Evolutionary conservation across 352 stramenopile genomes (phyloP).

Genomic region (Phytophthora citrophthora): DNA sequence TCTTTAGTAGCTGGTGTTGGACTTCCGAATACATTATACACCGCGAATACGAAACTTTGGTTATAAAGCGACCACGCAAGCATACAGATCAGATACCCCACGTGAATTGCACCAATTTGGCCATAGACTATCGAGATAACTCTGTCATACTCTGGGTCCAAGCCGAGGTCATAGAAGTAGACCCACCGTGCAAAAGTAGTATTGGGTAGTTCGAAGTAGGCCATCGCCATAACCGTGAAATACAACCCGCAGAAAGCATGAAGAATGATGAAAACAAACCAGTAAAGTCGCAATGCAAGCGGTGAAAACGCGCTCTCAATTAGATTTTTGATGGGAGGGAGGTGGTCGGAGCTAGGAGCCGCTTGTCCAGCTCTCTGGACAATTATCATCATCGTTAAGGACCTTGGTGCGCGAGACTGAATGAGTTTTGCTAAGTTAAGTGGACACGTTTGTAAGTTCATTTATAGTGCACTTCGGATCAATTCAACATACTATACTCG

Average conservation of each 20-base stretch:
- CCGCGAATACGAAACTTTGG: constrained; percentile 4
- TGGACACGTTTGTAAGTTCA: no score
- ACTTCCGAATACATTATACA: constrained; percentile 5
- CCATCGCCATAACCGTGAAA: constrained; percentile 1
- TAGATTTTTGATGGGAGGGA: no score
- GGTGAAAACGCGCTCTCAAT: no score
- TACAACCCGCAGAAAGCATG: constrained; percentile 6
- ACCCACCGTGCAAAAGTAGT: constrained; percentile 9
- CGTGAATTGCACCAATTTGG: constrained; percentile 15
- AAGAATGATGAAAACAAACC: constrained; percentile 3
- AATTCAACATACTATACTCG: constrained; percentile 10
- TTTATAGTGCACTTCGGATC: neutral
- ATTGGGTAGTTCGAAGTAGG: constrained; percentile 2
- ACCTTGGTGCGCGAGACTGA: no score
- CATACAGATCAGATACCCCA: constrained; percentile 13
- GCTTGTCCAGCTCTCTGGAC: no score
- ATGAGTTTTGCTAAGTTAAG: no score
- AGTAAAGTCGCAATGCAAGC: neutral
- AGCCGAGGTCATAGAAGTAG: constrained; percentile 5
- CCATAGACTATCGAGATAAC: constrained; percentile 8
- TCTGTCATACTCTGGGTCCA: constrained; percentile 5
- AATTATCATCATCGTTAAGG: no score
- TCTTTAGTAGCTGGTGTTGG: neutral
- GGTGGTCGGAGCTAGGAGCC: no score
- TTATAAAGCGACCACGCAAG: constrained; percentile 16